These are phyloP conservation scores for Talaromyces liani DNA, from an alignment of 495 filamentous ascomycete species.

Conservation along the genomic window DNA sequence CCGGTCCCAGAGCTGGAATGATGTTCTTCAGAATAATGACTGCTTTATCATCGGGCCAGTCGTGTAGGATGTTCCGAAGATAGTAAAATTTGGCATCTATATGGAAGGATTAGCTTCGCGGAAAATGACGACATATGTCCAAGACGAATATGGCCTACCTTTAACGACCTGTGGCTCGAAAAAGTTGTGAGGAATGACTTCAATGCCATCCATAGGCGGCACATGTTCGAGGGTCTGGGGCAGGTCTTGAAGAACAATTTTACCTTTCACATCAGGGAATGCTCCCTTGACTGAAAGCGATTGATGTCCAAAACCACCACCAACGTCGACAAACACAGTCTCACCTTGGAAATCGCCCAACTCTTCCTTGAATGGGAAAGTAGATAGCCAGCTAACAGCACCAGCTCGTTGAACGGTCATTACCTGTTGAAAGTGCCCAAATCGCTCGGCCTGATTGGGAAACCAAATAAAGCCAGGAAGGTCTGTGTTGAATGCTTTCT, in stretches of 20 bases:
- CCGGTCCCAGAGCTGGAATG: constrained; percentile 22
- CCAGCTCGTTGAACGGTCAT: constrained; percentile 25
- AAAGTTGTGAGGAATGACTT: constrained; percentile 40
- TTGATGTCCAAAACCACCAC: constrained; percentile 46
- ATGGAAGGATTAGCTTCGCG: background rate
- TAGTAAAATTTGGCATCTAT: constrained; percentile 39
- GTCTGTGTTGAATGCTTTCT: constrained; percentile 33
- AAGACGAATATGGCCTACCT: constrained; percentile 14
- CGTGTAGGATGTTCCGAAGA: constrained; percentile 37
- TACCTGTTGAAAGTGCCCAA: constrained; percentile 24
- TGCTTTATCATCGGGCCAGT: constrained; percentile 33
- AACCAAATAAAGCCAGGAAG: constrained; percentile 32
- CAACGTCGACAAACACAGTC: constrained; percentile 39
- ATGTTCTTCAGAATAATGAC: constrained; percentile 29
- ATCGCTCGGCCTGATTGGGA: constrained; percentile 23
- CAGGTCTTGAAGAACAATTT: constrained; percentile 48
- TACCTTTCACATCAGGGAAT: constrained; percentile 30
- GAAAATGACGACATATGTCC: background rate
- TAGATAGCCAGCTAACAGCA: constrained; percentile 25
- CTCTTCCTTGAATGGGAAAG: constrained; percentile 15
- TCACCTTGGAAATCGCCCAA: constrained; percentile 5
- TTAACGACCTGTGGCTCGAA: constrained; percentile 40
- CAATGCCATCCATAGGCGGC: constrained; percentile 34
- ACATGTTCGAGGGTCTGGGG: constrained; percentile 29
- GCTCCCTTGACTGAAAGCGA: constrained; percentile 30